Evolutionary conservation across 2,329 filamentous ascomycete species (phyloP).

Genomic region (Fusarium papillatum): DNA sequence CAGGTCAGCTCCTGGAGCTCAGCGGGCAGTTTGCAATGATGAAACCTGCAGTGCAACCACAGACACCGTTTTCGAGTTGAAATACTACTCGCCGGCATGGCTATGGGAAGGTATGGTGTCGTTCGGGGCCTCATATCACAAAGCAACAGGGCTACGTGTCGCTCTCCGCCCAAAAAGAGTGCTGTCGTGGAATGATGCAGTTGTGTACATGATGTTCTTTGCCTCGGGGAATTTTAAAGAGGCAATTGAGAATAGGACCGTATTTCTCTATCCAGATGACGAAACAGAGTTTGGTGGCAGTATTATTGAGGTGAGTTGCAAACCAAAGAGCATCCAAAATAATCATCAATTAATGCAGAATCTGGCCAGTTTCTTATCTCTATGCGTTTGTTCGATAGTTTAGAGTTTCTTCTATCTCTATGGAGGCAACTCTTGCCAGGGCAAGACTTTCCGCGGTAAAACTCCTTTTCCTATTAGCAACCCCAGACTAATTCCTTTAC

Average conservation of each 20-base stretch:
- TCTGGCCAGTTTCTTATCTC: background rate
- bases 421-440: background rate
- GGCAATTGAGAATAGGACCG: too few relatives aligned
- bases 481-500: too few relatives aligned
- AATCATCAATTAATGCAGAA: background rate
- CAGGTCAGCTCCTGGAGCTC: background rate
- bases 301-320: background rate
- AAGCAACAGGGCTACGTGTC: background rate
- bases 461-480: too few relatives aligned
- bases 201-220: too few relatives aligned
- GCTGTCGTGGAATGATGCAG: rapidly evolving
- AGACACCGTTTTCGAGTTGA: background rate
- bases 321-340: background rate
- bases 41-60: background rate
- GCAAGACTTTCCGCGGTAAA: background rate
- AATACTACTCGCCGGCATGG: background rate
- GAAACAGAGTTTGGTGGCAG: background rate
- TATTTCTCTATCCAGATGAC: background rate
- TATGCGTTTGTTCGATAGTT: too few relatives aligned
- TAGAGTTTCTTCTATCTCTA: background rate
- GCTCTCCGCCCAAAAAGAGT: background rate
- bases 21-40: background rate
- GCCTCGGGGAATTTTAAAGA: too few relatives aligned
- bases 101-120: conserved; percentile 4
- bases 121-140: background rate